A percentile compares a stretch with the other conserved stretches of the same genome.
Conservation (phyloP, 2,329 filamentous ascomycete species). For the Escovopsis sp. region DNA sequence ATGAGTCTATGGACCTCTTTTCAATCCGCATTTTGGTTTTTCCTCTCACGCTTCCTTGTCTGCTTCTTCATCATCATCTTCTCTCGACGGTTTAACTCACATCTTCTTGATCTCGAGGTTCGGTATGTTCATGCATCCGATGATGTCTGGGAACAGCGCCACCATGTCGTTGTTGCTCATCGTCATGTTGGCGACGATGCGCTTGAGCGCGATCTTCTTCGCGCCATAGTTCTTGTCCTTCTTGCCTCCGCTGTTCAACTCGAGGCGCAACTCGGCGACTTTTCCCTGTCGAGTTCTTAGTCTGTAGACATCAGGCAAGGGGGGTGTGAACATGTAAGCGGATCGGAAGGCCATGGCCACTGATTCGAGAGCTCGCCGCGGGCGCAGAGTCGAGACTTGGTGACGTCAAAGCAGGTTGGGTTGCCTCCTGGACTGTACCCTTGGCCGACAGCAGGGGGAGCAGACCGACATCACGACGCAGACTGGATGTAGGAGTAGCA, state of each 20-base stretch:
- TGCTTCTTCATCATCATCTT: not conserved
- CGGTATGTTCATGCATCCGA: conserved; percentile 86
- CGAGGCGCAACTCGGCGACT: conserved; percentile 88
- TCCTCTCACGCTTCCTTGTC: not conserved
- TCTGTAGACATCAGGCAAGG: conserved; percentile 25
- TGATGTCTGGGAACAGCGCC: conserved; percentile 85
- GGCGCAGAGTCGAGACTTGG: too few species aligned
- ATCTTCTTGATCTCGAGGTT: conserved; percentile 99
- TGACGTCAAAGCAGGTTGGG: too few species aligned
- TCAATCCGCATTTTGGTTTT: too few species aligned
- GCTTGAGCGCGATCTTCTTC: conserved; percentile 98
- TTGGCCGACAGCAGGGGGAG: too few species aligned
- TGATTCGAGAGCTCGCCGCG: not conserved
- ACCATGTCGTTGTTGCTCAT: conserved; percentile 99
- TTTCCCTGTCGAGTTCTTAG: conserved; percentile 71
- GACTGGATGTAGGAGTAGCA: too few species aligned
- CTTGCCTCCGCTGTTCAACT: conserved; percentile 85
- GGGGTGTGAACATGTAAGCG: conserved; percentile 28
- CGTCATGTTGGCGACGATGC: conserved; percentile 99
- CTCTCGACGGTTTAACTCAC: conserved; percentile 32
- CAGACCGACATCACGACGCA: too few species aligned
- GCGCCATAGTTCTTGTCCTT: conserved; percentile 93
- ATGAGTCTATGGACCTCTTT: not conserved
- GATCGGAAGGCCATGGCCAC: conserved; percentile 30
- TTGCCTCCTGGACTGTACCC: too few species aligned